phyloP scores from a whole-genome alignment of 257 asterid species.

The Nemophila menziesii region DNA sequence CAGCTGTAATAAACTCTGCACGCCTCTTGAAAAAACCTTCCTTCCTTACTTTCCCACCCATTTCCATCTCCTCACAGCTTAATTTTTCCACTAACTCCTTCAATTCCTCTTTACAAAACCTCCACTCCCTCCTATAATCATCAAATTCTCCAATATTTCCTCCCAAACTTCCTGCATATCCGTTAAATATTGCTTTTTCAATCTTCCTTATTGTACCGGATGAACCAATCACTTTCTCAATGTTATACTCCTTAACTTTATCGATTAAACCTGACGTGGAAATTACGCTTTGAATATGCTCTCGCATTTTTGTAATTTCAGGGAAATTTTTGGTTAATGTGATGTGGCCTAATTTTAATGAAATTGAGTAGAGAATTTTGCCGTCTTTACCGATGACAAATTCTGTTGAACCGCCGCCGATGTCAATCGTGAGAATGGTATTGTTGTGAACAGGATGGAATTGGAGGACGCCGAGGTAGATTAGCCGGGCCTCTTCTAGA shows the following conservation, averaged over 20 bases:
- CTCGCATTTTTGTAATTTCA: slow-evolving; percentile 32
- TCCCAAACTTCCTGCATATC: slow-evolving; percentile 28
- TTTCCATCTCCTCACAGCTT: slow-evolving; percentile 29
- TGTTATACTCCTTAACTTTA: slow-evolving; percentile 30
- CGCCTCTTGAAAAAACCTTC: slow-evolving; percentile 37
- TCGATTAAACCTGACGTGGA: slow-evolving; percentile 32
- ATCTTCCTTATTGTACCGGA: slow-evolving; percentile 68
- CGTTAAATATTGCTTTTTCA: slow-evolving; percentile 46
- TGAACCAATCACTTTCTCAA: slow-evolving; percentile 54
- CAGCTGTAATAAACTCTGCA: slow-evolving; percentile 53
- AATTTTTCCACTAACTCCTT: slow-evolving; percentile 37
- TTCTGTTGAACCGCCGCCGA: slow-evolving; percentile 87
- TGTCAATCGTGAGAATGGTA: slow-evolving; percentile 53
- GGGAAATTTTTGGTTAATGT: slow-evolving; percentile 36
- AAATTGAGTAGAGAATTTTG: slow-evolving; percentile 31
- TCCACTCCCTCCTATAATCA: slow-evolving; percentile 51
- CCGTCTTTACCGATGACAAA: slow-evolving; percentile 49
- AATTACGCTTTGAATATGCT: slow-evolving; percentile 29
- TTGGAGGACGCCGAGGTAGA: slow-evolving; percentile 62
- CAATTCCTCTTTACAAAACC: slow-evolving; percentile 46
- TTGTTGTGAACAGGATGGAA: slow-evolving; percentile 36
- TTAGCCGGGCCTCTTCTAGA: slow-evolving; percentile 65
- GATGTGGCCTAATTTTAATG: slow-evolving; percentile 61
- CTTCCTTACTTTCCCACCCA: slow-evolving; percentile 30
- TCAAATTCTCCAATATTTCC: slow-evolving; percentile 24